These are phyloP conservation scores for Tolypocladium ovalisporum DNA, from an alignment of 2,329 filamentous ascomycete species.

Conservation along the genomic window DNA sequence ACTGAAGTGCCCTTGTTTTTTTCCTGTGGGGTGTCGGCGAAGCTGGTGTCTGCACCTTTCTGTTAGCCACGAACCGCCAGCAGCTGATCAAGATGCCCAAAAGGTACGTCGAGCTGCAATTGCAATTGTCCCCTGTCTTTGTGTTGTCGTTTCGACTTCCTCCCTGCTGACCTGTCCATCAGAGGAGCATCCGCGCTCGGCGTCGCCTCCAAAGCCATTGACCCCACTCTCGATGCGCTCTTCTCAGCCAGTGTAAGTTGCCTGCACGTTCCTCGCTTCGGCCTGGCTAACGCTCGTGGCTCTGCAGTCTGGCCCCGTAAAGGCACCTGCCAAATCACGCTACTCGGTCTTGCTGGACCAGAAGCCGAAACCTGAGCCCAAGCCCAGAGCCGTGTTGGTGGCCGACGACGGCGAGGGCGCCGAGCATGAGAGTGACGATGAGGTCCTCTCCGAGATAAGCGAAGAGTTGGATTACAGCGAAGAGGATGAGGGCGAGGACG, in stretches of 20 bases:
- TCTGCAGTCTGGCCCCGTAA: constrained; percentile 41
- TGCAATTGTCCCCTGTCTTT: not conserved
- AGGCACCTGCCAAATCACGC: constrained; percentile 31
- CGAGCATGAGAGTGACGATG: constrained; percentile 17
- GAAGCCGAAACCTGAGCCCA: constrained; percentile 17
- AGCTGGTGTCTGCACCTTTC: not conserved
- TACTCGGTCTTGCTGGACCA: constrained; percentile 28
- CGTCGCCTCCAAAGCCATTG: constrained; percentile 44
- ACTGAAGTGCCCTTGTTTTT: constrained; percentile 2
- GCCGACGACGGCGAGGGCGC: constrained; percentile 14
- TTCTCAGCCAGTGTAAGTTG: constrained; percentile 62
- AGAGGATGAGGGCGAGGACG: constrained; percentile 17
- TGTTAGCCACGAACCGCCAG: not conserved
- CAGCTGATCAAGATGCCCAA: constrained; percentile 8
- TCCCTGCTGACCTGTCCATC: constrained; percentile 8
- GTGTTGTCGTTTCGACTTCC: not conserved
- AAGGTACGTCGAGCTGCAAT: constrained; percentile 9
- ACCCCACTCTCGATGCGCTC: constrained; percentile 58
- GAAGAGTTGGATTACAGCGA: constrained; percentile 13
- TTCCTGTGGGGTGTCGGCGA: not conserved
- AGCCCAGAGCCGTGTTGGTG: constrained; percentile 7
- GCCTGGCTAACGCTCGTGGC: constrained; percentile 1
- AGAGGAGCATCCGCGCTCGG: constrained; percentile 27
- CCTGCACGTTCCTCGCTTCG: not conserved
- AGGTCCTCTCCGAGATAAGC: constrained; percentile 16